phyloP scores from a whole-genome alignment of 2,329 filamentous ascomycete genomes.

The Trichoderma lentiforme region DNA sequence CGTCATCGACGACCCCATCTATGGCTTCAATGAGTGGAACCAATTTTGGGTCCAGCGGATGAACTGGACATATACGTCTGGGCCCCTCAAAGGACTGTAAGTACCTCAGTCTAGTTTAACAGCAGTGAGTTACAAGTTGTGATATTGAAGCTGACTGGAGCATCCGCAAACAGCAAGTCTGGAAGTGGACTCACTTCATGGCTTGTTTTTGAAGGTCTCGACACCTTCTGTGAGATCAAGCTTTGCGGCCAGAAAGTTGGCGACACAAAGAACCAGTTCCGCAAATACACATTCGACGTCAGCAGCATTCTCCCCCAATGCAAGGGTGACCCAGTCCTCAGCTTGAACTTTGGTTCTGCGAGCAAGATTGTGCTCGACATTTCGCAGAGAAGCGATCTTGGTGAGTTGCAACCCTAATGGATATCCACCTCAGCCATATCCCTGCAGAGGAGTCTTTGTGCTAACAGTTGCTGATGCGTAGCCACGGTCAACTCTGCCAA shows the following conservation, averaged over 20 bases:
- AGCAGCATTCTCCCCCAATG: slow-evolving; percentile 38
- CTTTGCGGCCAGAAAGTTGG: slow-evolving; percentile 54
- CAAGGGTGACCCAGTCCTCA: slow-evolving; percentile 13
- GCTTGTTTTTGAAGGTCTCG: slow-evolving; percentile 60
- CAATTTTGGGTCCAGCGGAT: slow-evolving; percentile 50
- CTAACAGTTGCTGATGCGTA: neutral
- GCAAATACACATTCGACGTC: slow-evolving; percentile 59
- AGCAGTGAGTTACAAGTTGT: neutral
- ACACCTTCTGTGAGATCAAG: slow-evolving; percentile 56
- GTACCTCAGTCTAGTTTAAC: slow-evolving; percentile 16
- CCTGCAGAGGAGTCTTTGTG: neutral
- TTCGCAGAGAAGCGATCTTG: neutral
- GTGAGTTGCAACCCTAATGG: neutral
- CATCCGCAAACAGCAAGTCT: slow-evolving; percentile 24
- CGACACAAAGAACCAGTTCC: slow-evolving; percentile 59
- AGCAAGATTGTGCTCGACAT: slow-evolving; percentile 18
- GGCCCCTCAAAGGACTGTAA: slow-evolving; percentile 38
- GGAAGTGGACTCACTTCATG: slow-evolving; percentile 38
- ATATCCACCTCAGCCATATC: neutral
- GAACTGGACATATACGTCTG: slow-evolving; percentile 60
- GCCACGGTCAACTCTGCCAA: neutral
- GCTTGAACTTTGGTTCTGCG: slow-evolving; percentile 24
- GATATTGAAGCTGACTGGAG: neutral
- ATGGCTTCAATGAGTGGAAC: slow-evolving; percentile 57
- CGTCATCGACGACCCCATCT: slow-evolving; percentile 42